Percentiles rank a stretch among this genome's conserved stretches.
Evolutionary conservation across 345 rosid genomes (phyloP).

Genomic region (Populus pruinosa): DNA sequence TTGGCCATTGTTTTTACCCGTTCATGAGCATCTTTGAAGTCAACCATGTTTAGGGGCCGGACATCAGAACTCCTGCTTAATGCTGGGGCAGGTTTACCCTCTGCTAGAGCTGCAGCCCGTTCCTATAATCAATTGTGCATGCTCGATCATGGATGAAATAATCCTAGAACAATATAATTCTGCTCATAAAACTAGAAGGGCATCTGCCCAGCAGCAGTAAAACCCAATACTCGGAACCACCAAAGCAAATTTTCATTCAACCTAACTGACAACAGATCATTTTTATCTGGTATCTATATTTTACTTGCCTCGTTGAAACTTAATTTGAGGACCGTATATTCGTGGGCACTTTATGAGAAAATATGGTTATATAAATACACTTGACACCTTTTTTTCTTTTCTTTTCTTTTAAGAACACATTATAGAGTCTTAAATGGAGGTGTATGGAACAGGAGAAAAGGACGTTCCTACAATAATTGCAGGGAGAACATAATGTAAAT

Average conservation of each 20-base stretch:
- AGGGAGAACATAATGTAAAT: background rate
- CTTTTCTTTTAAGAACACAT: background rate
- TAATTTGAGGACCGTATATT: background rate
- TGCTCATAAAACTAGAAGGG: background rate
- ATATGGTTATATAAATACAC: background rate
- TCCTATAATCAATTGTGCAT: slow-evolving; percentile 47
- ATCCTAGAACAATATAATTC: background rate
- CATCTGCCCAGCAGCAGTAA: background rate
- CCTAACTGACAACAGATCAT: background rate
- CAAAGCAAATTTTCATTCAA: background rate
- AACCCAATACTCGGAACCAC: background rate
- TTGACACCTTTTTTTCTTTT: background rate
- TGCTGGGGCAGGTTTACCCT: slow-evolving; percentile 71
- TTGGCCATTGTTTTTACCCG: slow-evolving; percentile 40
- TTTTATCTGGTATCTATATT: too few relatives aligned
- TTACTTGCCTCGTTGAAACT: background rate
- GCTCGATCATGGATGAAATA: background rate
- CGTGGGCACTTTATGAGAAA: background rate
- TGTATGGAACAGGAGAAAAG: background rate
- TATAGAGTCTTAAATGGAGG: background rate
- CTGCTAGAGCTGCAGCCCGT: slow-evolving; percentile 59
- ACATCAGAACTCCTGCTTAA: slow-evolving; percentile 63
- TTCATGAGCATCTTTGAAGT: slow-evolving; percentile 77
- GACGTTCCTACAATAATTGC: background rate
- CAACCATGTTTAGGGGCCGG: slow-evolving; percentile 72